Percentiles rank a stretch among this genome's conserved stretches.
Evolutionary conservation across 257 asterid species (phyloP).

Genomic region (Solanum paucissectum): DNA sequence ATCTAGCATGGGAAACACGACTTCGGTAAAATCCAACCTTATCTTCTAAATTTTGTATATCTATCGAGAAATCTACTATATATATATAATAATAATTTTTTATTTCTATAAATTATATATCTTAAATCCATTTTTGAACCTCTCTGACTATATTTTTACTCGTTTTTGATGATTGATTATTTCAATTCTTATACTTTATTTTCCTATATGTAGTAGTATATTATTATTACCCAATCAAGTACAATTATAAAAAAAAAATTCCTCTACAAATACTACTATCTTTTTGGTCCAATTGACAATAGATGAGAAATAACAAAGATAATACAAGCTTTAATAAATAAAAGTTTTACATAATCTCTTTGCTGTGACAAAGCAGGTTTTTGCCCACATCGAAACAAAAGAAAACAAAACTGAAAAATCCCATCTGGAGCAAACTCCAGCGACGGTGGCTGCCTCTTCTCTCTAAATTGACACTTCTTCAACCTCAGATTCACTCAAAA

Average conservation of each 20-base stretch:
- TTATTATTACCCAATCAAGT: neutral
- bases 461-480: neutral
- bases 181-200: neutral
- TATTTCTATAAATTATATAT: neutral
- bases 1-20: neutral
- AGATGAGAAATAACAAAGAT: neutral
- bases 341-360: neutral
- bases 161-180: neutral
- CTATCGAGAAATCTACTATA: neutral
- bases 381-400: neutral
- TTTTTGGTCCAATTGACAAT: neutral
- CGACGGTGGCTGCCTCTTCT: conserved; percentile 18
- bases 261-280: neutral
- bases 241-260: neutral
- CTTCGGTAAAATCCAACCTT: neutral
- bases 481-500: neutral
- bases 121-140: rapidly evolving
- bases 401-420: conserved; percentile 5
- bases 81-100: neutral
- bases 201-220: neutral
- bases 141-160: neutral
- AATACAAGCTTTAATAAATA: neutral
- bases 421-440: conserved; percentile 10
- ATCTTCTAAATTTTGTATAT: neutral
- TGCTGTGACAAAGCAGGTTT: neutral